Evolutionary conservation across 2,329 filamentous ascomycete genomes (phyloP).

Genomic region (Aspergillus latus): DNA sequence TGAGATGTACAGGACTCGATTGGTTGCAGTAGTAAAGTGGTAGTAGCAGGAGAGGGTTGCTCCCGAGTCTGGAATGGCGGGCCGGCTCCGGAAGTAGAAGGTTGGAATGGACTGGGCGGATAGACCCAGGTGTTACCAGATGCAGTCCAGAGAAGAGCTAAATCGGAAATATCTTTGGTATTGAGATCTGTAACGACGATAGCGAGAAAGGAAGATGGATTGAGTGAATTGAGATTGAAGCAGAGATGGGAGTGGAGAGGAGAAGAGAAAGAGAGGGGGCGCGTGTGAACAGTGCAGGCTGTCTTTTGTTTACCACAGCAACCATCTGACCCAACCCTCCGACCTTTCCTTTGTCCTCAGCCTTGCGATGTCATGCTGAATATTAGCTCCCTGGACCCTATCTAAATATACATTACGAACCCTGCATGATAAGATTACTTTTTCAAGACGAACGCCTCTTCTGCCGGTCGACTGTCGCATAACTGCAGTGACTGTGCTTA

Average conservation of each 20-base stretch:
- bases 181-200: slow-evolving; percentile 13
- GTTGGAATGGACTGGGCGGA: slow-evolving; percentile 23
- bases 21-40: slow-evolving; percentile 19
- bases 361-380: not conserved
- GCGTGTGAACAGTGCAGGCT: not conserved
- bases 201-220: slow-evolving; percentile 4
- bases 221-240: not conserved
- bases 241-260: not conserved
- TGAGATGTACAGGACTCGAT: slow-evolving; percentile 18
- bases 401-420: not conserved
- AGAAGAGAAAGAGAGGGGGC: too few relatives aligned
- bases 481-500: not conserved
- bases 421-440: not conserved
- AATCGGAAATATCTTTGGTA: slow-evolving; percentile 5
- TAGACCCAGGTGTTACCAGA: slow-evolving; percentile 17
- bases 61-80: slow-evolving; percentile 30
- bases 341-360: not conserved
- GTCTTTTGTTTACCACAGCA: slow-evolving; percentile 11
- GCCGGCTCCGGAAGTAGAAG: slow-evolving; percentile 29
- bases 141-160: slow-evolving; percentile 21
- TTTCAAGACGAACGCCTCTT: not conserved
- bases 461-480: not conserved
- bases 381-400: not conserved
- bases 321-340: slow-evolving; percentile 1
- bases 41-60: slow-evolving; percentile 26